Base-by-base conservation (phyloP, 768 basidiomycete genomes). In the Kwoniella botswanensis region DNA sequence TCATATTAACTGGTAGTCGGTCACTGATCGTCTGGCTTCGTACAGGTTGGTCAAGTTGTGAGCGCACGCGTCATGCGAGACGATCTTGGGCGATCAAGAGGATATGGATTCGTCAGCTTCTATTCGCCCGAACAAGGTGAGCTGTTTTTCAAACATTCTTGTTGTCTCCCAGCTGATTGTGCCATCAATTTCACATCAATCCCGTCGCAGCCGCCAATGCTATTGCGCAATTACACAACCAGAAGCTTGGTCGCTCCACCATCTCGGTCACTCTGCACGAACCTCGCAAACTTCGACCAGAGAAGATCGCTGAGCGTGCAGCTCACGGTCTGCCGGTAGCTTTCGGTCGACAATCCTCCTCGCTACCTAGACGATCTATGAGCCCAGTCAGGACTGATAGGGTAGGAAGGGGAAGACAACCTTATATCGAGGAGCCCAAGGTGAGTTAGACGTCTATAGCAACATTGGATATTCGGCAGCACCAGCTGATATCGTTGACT, bases 21-120 rank as follows among this genome's bases (percentile, higher is more conserved):
- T 13, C 50, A 21, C 29, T 12, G 61, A 54, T 41, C 35, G 17
- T 11, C 12, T 55, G 2, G 44, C 26, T 60, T 59, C 62, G 6
- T 43, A 4, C 54, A 80, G 79, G 26, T 75, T n/a, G 79, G 79
- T 12, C 61, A 69, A 18, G 74, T 80, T 26, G 65, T 80, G 42
- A 76, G 75, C 50, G 79, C 79, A 12, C 65, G 71, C 61, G 93
- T 95, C 81, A 95, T 95, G 93, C 90, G 93, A 85, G 94, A 98
- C 85, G 93, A 93, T 82, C 92, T 93, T 77, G 92, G 92, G 65
- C 92, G 93, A 78, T 94, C 93, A 74, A 91, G 94, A 81, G 94
- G 94, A 74, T 96, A 96, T 82, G 94, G 94, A 63, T 97, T 97
- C 85, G 94, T 96, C 71, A 94, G 92, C 65, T 94, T 86, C 84